Conservation (phyloP, 2,329 filamentous ascomycete species). For the Rutstroemia sydowiana region DNA sequence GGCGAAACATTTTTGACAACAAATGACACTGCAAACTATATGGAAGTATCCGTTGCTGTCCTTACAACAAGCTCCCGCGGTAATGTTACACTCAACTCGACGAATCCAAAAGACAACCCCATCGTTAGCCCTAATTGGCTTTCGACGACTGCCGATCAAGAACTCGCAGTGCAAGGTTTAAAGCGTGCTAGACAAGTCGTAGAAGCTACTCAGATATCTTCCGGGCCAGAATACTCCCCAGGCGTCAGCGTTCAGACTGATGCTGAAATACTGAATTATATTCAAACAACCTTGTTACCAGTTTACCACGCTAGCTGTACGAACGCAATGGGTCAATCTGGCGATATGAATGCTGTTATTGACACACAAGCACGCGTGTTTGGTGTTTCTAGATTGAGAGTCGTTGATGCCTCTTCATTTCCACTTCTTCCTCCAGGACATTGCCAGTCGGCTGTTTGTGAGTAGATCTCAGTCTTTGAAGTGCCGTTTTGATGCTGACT, state of each 20-base stretch:
- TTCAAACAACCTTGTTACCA: slow-evolving; percentile 22
- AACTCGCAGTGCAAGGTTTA: slow-evolving; percentile 37
- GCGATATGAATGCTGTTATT: neutral
- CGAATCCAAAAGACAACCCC: slow-evolving; percentile 31
- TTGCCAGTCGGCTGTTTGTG: neutral
- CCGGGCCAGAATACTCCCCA: neutral
- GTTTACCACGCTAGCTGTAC: slow-evolving; percentile 49
- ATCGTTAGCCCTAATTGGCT: slow-evolving; percentile 39
- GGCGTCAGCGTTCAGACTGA: slow-evolving; percentile 5
- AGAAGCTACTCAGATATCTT: neutral
- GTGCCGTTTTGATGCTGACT: neutral
- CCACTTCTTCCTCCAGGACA: neutral
- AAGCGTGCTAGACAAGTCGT: slow-evolving; percentile 33
- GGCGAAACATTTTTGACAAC: slow-evolving; percentile 4
- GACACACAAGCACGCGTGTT: neutral
- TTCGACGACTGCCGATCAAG: slow-evolving; percentile 34
- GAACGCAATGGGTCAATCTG: slow-evolving; percentile 17
- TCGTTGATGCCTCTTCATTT: neutral
- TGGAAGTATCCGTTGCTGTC: slow-evolving; percentile 20
- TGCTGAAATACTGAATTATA: slow-evolving; percentile 12
- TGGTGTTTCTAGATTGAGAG: neutral
- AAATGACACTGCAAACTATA: neutral
- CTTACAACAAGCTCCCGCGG: slow-evolving; percentile 27
- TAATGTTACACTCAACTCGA: slow-evolving; percentile 34
- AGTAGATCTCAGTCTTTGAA: neutral